Evolutionary conservation across 768 basidiomycete species (phyloP).

Genomic region (Collybia sordida): DNA sequence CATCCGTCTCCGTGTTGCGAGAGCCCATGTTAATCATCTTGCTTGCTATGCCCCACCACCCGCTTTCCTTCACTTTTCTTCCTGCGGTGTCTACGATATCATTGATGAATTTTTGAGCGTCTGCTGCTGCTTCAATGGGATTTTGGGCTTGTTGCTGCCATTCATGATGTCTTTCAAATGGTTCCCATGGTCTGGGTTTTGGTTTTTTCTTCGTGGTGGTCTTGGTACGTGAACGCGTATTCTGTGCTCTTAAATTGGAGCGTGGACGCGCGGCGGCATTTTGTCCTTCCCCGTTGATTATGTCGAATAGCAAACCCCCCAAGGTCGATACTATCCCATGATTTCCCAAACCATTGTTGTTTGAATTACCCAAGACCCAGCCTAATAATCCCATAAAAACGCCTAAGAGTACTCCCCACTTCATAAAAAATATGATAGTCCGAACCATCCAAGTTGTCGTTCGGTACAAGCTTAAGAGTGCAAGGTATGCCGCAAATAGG

Average conservation of each 20-base stretch:
- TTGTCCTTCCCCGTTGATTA: conserved; percentile 37
- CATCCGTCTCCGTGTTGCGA: background rate
- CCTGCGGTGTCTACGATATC: conserved; percentile 35
- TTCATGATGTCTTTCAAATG: conserved; percentile 58
- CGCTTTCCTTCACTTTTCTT: conserved; percentile 20
- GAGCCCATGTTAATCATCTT: conserved; percentile 12
- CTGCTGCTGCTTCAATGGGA: conserved; percentile 22
- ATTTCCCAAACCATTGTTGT: conserved; percentile 31
- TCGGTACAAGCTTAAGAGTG: conserved; percentile 74
- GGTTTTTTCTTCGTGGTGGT: conserved; percentile 12
- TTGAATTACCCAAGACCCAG: conserved; percentile 47
- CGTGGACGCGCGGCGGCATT: conserved; percentile 25
- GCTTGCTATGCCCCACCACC: conserved; percentile 32
- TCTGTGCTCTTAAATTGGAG: conserved; percentile 19
- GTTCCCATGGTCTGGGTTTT: conserved; percentile 56
- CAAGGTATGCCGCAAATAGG: conserved; percentile 71
- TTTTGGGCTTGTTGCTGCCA: conserved; percentile 49
- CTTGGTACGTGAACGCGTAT: conserved; percentile 15
- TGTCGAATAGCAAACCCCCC: conserved; percentile 39
- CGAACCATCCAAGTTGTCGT: conserved; percentile 76
- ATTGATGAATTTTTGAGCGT: conserved; percentile 46
- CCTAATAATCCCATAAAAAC: conserved; percentile 52
- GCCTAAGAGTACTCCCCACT: conserved; percentile 70
- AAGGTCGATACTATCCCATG: conserved; percentile 38
- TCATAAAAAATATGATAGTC: conserved; percentile 65